Base-by-base conservation (phyloP, 2,329 filamentous ascomycete genomes). In the Colletotrichum sp. region DNA sequence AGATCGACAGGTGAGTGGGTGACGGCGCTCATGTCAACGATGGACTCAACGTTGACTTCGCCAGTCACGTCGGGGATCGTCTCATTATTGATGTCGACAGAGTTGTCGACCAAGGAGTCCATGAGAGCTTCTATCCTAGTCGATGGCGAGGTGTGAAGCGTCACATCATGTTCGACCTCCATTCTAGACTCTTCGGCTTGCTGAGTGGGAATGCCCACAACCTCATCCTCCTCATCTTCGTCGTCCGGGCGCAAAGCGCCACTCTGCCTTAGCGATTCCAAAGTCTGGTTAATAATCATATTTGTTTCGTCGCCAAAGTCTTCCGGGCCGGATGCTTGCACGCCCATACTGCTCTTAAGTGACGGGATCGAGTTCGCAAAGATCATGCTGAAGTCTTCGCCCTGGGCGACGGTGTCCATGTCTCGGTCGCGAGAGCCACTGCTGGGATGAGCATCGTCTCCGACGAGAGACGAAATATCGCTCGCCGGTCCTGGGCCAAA, bases 371-470 rank as follows among this genome's bases (percentile, higher is more conserved):
- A 90, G 62, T 90, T 87, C 76, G 91, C 86, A 36, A 89, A 89
- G 72, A 92, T 92, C 89, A 91, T 91, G 80, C 90, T 92, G 77
- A 92, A 91, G 52, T 89, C 88, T 76, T 92, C 90, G 19, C 84
- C 87, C n/a, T 89, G 86, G 6, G 86, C 85, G 63, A 89, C 85
- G 1, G 86, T 89, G 66, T 90, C 84, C 36, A 85, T 49, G 19
- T 64, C 62, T 5, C 32, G 62, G 25, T 64, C 62, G 25, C 34
- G 62, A 64, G 22, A 44, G 22, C 62, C 62, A 39, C 79, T 71
- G 32, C 72, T 52, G 78, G 78, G 61, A 71, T 79, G 39, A 75
- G 79, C 25, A 74, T 82, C 63, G 75, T 82, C 66, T 25, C 69
- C 62, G 29, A 73, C 27, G 5, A 69, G 61, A 32, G 76, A 77